phyloP scores from a whole-genome alignment of 257 asterid genomes.

The Fraxinus pennsylvanica region DNA sequence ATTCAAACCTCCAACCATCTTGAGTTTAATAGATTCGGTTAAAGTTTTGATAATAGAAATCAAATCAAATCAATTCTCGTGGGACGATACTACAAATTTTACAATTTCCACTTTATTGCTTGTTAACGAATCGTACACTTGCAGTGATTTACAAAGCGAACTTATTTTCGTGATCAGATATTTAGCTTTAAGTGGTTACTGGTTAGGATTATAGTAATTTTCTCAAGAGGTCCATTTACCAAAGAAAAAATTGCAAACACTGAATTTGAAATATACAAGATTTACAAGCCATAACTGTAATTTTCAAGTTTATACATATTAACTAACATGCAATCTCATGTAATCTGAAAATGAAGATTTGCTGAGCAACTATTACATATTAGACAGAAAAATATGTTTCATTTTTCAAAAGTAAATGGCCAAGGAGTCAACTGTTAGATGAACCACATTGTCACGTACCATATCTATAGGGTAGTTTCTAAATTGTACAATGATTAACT shows the following conservation, averaged over 20 bases:
- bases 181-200: too few relatives aligned
- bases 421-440: not conserved
- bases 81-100: too few relatives aligned
- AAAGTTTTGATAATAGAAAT: too few relatives aligned
- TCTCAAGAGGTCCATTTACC: not conserved
- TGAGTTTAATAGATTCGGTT: too few relatives aligned
- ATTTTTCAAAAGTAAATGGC: not conserved
- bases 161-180: too few relatives aligned
- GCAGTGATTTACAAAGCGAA: too few relatives aligned
- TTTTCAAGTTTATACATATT: not conserved
- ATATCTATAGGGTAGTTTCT: not conserved
- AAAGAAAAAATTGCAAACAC: not conserved
- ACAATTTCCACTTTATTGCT: too few relatives aligned
- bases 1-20: too few relatives aligned
- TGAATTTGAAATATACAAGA: not conserved
- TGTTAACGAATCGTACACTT: too few relatives aligned
- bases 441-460: conserved; percentile 6
- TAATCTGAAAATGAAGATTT: not conserved
- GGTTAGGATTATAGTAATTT: not conserved
- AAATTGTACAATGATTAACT: not conserved
- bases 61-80: too few relatives aligned
- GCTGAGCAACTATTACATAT: not conserved
- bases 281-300: not conserved
- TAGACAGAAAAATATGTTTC: not conserved
- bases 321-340: too few relatives aligned